Base-by-base conservation (phyloP, 495 filamentous ascomycete species). In the Echria macrotheca region DNA sequence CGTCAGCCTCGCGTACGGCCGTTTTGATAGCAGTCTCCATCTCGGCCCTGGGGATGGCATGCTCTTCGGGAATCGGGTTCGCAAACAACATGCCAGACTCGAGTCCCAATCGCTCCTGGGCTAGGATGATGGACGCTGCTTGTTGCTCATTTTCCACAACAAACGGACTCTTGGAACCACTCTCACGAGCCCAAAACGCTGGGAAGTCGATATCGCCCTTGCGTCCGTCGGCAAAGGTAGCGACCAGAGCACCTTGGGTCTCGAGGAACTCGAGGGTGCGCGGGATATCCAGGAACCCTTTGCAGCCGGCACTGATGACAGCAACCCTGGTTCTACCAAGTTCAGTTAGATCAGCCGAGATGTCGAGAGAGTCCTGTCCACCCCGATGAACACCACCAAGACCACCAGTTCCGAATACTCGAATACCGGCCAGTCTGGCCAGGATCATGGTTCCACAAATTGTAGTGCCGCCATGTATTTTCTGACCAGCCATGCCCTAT, bases 261-360 rank as follows among this genome's bases (percentile, higher is more conserved):
- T 98, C 93, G 14, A 98, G 78, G 55, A 87, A 95, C 69, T 98
- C 93, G 2, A 98, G 74, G 1, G 93, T 98, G 46, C 85, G 75
- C 5, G 86, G 85, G 50, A 96, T 85, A 59, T 98, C 93, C 8
- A 98, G 70, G 64, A 98, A 98, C 57, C 93, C 89, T 69, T 98
- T 98, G 59, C 89, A 91, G 3, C 93, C 93, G 46, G 85, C 87
- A 63, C 84, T 86, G 22, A 97, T 75, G 7, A 98, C 91, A 21
- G 91, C 83, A 33, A 98, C 82, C 8, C 87, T 78, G 3, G 93
- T 98, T 23, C 90, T 77, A n/a, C 91, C 89, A 24, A 98, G 78
- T 69, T 98, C 93, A 3, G 87, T 96, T 45, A 98, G 73, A 67
- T 98, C 93, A 23, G 93, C 93, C 50, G 90, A 95, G 41, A 97